These are phyloP conservation scores for Spiraea crenata DNA, from an alignment of 331 rosid genomes.

Conservation along the genomic window DNA sequence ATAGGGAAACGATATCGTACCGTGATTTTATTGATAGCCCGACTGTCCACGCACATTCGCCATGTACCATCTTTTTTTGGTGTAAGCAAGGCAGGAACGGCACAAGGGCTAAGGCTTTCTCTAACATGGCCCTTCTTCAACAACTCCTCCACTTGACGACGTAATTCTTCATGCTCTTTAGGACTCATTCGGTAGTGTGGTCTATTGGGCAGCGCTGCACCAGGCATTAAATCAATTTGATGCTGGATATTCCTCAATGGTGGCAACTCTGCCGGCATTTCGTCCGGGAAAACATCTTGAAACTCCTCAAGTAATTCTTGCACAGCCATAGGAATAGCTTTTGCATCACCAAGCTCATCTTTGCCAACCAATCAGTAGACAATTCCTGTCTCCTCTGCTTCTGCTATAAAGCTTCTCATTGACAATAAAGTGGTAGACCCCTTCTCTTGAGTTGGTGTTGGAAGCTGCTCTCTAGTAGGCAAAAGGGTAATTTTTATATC, in stretches of 20 bases:
- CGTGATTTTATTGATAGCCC: slow-evolving; percentile 8
- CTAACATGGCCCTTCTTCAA: not conserved
- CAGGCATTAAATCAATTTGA: not conserved
- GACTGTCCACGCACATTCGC: slow-evolving; percentile 7
- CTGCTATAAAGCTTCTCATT: too few relatives aligned
- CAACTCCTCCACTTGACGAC: not conserved
- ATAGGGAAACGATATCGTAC: not conserved
- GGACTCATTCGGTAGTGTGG: not conserved
- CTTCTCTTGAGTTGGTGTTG: too few relatives aligned
- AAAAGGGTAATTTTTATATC: too few relatives aligned
- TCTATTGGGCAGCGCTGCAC: not conserved
- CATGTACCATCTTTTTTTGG: not conserved
- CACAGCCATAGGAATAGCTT: too few relatives aligned
- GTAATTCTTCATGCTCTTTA: not conserved
- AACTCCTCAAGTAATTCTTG: too few relatives aligned
- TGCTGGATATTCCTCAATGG: not conserved
- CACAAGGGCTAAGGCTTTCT: slow-evolving; percentile 3
- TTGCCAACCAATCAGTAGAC: too few relatives aligned
- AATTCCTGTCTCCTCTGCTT: too few relatives aligned
- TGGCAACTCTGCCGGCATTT: not conserved
- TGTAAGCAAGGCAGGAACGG: not conserved
- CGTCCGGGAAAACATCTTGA: too few relatives aligned
- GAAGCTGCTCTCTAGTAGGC: too few relatives aligned
- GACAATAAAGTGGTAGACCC: too few relatives aligned
- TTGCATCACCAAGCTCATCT: too few relatives aligned